Conservation (phyloP, 352 stramenopile species). For the Phytophthora pluvialis region DNA sequence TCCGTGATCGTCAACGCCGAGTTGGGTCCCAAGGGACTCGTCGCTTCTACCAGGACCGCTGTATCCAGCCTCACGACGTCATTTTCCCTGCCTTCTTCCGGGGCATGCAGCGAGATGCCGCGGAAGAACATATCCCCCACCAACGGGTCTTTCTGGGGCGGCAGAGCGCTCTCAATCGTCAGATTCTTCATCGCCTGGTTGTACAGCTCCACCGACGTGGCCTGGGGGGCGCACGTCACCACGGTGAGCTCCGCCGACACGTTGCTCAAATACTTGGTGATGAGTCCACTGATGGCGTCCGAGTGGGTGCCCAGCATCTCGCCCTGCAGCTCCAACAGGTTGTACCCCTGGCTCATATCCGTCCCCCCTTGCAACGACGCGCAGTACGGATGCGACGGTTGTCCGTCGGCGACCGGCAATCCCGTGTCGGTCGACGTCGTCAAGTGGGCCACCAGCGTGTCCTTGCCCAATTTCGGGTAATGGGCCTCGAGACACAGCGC, state of each 20-base stretch:
- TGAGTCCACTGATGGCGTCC: slow-evolving; percentile 75
- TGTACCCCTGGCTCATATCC: slow-evolving; percentile 62
- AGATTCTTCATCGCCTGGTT: slow-evolving; percentile 78
- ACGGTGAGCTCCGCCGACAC: slow-evolving; percentile 59
- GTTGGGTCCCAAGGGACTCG: slow-evolving; percentile 64
- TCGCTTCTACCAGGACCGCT: slow-evolving; percentile 67
- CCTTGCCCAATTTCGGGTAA: slow-evolving; percentile 44
- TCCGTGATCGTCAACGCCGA: slow-evolving; percentile 65
- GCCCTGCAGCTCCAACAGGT: slow-evolving; percentile 69
- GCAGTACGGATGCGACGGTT: slow-evolving; percentile 69
- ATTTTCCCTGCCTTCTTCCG: slow-evolving; percentile 52
- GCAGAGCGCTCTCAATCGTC: slow-evolving; percentile 62
- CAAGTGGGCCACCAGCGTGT: slow-evolving; percentile 65
- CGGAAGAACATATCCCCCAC: slow-evolving; percentile 74
- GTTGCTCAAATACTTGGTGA: slow-evolving; percentile 80
- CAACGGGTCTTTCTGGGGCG: slow-evolving; percentile 65
- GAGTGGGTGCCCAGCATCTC: slow-evolving; percentile 69
- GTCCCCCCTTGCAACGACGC: slow-evolving; percentile 30
- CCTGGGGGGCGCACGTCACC: slow-evolving; percentile 61
- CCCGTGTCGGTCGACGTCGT: slow-evolving; percentile 42
- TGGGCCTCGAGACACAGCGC: slow-evolving; percentile 68
- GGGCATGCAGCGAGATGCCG: slow-evolving; percentile 56
- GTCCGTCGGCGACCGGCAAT: slow-evolving; percentile 49
- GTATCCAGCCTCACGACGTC: slow-evolving; percentile 52
- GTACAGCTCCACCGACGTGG: slow-evolving; percentile 72